phyloP scores from a whole-genome alignment of 164 flowering plant genomes.

The Sextonia rubra region DNA sequence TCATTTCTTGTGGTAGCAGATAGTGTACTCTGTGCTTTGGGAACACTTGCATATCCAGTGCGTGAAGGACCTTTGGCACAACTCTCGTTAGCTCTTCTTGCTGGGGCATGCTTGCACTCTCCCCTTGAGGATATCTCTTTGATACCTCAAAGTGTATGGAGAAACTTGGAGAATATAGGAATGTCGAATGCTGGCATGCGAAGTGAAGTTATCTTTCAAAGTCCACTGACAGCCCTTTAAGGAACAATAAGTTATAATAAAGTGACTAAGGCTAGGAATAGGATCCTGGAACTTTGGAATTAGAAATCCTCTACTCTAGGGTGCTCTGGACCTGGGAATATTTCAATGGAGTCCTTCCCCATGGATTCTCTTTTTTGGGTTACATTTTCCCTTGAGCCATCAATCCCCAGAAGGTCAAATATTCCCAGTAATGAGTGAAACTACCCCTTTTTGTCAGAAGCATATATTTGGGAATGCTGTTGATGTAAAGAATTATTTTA shows the following conservation, averaged over 20 bases:
- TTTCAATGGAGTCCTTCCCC: too few species aligned
- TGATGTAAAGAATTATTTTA: too few species aligned
- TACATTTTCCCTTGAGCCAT: too few species aligned
- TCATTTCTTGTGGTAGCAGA: constrained; percentile 68
- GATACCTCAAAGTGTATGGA: constrained; percentile 79
- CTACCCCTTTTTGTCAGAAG: too few species aligned
- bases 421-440: too few species aligned
- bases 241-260: background rate
- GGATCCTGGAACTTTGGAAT: background rate
- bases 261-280: background rate
- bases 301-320: background rate
- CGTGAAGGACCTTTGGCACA: constrained; percentile 52
- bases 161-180: constrained; percentile 51
- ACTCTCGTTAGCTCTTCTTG: constrained; percentile 71
- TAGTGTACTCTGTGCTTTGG: constrained; percentile 46
- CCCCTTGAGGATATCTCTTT: constrained; percentile 66
- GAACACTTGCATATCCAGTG: constrained; percentile 36
- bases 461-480: too few species aligned
- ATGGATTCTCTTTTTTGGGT: too few species aligned
- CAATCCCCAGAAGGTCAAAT: too few species aligned
- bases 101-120: constrained; percentile 65
- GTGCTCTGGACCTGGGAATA: background rate
- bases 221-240: constrained; percentile 1
- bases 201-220: background rate
- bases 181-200: constrained; percentile 53